A percentile compares a stretch with the other conserved stretches of the same genome.
Conservation (phyloP, 2,329 filamentous ascomycete genomes). For the Claviceps purpurea region DNA sequence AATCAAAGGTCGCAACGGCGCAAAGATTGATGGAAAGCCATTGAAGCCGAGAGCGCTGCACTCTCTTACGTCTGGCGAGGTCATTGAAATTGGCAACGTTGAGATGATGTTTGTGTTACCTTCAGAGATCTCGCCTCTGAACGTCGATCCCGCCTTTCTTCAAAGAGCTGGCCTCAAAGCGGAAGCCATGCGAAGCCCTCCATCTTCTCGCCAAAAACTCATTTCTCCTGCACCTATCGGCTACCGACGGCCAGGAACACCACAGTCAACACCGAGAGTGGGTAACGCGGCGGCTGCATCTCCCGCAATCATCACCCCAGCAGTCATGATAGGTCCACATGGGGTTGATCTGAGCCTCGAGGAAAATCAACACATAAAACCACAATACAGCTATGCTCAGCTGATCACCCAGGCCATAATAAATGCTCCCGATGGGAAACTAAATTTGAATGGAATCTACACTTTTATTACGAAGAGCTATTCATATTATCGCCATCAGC, state of each 20-base stretch:
- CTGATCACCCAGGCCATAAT: slow-evolving; percentile 95
- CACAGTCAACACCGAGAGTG: slow-evolving; percentile 30
- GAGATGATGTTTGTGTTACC: slow-evolving; percentile 99
- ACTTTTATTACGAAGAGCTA: slow-evolving; percentile 84
- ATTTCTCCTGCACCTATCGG: slow-evolving; percentile 48
- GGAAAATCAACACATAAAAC: slow-evolving; percentile 80
- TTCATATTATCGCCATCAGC: slow-evolving; percentile 79
- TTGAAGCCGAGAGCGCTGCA: slow-evolving; percentile 55
- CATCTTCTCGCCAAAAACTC: slow-evolving; percentile 27
- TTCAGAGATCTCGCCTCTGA: slow-evolving; percentile 49
- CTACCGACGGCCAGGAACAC: slow-evolving; percentile 48
- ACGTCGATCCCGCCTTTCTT: slow-evolving; percentile 56
- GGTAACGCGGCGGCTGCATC: slow-evolving; percentile 15
- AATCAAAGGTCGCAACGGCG: slow-evolving; percentile 83
- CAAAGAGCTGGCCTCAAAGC: slow-evolving; percentile 47
- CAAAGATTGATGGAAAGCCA: slow-evolving; percentile 64
- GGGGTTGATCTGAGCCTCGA: slow-evolving; percentile 70
- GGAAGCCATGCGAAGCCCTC: slow-evolving; percentile 16
- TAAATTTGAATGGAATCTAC: slow-evolving; percentile 88
- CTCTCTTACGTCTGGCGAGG: slow-evolving; percentile 68
- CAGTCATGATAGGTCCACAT: slow-evolving; percentile 26
- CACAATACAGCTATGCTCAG: slow-evolving; percentile 90
- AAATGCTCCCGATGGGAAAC: slow-evolving; percentile 70
- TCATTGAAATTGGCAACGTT: slow-evolving; percentile 80
- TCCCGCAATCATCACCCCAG: slow-evolving; percentile 22